Percentiles rank a stretch among this genome's conserved stretches.
Conservation (phyloP, 1,284 basidiomycete species). For the Pholiota adiposa region DNA sequence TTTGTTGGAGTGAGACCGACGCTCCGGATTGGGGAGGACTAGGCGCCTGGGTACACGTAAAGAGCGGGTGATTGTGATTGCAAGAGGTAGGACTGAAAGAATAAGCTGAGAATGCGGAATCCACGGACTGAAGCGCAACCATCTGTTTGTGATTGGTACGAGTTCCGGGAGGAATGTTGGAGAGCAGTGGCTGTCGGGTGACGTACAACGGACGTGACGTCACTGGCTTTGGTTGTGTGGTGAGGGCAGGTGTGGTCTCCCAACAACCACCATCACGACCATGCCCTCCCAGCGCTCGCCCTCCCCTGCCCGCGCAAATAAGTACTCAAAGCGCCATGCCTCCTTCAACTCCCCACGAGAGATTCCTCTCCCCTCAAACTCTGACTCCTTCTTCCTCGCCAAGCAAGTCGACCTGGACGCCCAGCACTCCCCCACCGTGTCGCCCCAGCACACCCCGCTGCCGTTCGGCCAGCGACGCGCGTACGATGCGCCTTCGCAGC, state of each 20-base stretch:
- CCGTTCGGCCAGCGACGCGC: background rate
- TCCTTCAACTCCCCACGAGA: constrained; percentile 31
- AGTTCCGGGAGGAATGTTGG: too few relatives aligned
- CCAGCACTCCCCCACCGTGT: background rate
- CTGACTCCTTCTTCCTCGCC: constrained; percentile 10
- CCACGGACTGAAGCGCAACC: too few relatives aligned
- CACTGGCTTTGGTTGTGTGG: background rate
- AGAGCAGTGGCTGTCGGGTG: background rate
- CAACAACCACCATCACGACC: background rate
- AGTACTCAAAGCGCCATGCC: constrained; percentile 13
- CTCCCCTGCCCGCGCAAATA: background rate
- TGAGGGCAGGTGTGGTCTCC: background rate
- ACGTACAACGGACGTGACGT: background rate
- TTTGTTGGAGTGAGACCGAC: too few relatives aligned
- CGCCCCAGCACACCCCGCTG: background rate
- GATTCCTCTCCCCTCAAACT: constrained; percentile 31
- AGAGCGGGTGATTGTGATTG: too few relatives aligned
- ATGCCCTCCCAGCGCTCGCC: background rate
- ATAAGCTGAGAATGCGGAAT: too few relatives aligned
- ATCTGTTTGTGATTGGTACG: too few relatives aligned
- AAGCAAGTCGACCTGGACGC: background rate
- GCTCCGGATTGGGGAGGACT: too few relatives aligned
- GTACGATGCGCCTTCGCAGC: background rate
- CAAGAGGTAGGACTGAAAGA: too few relatives aligned
- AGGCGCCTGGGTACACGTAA: too few relatives aligned